These are phyloP conservation scores for Backusella tarrabulga DNA, from an alignment of 192 early-diverging fungal genomes.

Conservation along the genomic window DNA sequence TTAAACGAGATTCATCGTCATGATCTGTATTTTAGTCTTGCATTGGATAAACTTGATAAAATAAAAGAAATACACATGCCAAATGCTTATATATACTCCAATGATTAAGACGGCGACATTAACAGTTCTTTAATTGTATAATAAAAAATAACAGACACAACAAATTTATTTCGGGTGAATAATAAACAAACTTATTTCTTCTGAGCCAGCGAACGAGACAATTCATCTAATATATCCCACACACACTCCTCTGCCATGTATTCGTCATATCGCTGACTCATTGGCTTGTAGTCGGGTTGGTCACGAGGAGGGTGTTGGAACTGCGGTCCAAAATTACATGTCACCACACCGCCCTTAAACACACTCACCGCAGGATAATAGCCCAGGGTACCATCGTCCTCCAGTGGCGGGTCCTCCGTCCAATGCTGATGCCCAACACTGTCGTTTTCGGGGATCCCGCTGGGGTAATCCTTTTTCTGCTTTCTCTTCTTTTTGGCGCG, in stretches of 20 bases:
- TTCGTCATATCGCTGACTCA: slow-evolving; percentile 55
- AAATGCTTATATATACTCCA: not conserved
- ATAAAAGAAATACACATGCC: no score
- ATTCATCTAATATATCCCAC: slow-evolving; percentile 63
- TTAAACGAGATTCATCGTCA: not conserved
- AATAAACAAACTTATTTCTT: not conserved
- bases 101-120: not conserved
- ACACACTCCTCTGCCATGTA: slow-evolving; percentile 56
- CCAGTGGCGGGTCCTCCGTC: slow-evolving; percentile 42
- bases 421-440: slow-evolving; percentile 31
- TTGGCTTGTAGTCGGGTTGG: slow-evolving; percentile 47
- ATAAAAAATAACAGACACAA: not conserved
- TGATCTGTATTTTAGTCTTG: not conserved
- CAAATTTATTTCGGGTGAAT: not conserved
- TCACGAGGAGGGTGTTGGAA: slow-evolving; percentile 55
- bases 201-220: slow-evolving; percentile 21
- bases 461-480: slow-evolving; percentile 6
- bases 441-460: slow-evolving; percentile 22
- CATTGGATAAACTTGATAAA: no score
- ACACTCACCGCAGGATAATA: slow-evolving; percentile 67
- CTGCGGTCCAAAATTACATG: slow-evolving; percentile 62
- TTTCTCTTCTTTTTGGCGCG: slow-evolving; percentile 27
- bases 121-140: not conserved
- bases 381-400: slow-evolving; percentile 62
- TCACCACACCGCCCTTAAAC: slow-evolving; percentile 59